These are phyloP conservation scores for Botrytis galanthina DNA, from an alignment of 2,329 filamentous ascomycete species.

Conservation along the genomic window DNA sequence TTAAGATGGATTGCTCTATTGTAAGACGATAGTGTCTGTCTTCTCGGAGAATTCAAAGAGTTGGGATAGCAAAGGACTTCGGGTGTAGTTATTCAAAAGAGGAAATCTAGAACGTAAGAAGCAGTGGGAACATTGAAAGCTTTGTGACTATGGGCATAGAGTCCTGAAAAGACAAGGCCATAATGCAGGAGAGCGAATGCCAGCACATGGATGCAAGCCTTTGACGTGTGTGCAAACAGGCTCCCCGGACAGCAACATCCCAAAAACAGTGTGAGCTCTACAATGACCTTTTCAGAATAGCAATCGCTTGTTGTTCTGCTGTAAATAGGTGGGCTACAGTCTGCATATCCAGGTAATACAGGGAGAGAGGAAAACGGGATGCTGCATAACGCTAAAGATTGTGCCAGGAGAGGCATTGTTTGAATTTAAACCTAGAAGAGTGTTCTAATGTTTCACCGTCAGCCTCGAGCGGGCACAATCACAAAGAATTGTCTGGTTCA, in stretches of 20 bases:
- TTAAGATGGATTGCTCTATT: slow-evolving; percentile 34
- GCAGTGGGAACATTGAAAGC: slow-evolving; percentile 11
- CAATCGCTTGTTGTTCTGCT: slow-evolving; percentile 29
- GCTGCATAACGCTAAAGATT: slow-evolving; percentile 28
- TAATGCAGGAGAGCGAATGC: slow-evolving; percentile 36
- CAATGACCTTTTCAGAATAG: slow-evolving; percentile 23
- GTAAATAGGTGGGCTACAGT: slow-evolving; percentile 19
- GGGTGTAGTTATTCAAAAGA: slow-evolving; percentile 37
- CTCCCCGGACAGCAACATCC: slow-evolving; percentile 35
- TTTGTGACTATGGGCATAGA: slow-evolving; percentile 22
- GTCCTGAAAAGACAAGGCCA: slow-evolving; percentile 29
- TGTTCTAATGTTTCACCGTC: slow-evolving; percentile 28
- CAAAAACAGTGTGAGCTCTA: slow-evolving; percentile 21
- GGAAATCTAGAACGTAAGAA: slow-evolving; percentile 12
- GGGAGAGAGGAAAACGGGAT: slow-evolving; percentile 16
- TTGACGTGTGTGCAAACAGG: slow-evolving; percentile 34
- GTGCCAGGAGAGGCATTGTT: slow-evolving; percentile 21
- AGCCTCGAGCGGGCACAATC: slow-evolving; percentile 34
- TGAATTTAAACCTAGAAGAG: slow-evolving; percentile 21
- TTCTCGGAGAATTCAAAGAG: slow-evolving; percentile 36
- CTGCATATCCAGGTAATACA: slow-evolving; percentile 24
- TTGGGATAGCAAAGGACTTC: slow-evolving; percentile 35
- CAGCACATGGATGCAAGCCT: slow-evolving; percentile 36
- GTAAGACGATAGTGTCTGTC: slow-evolving; percentile 30
- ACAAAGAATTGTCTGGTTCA: slow-evolving; percentile 24